These are phyloP conservation scores for Casuarina glauca DNA, from an alignment of 306 rosid species.

Conservation along the genomic window DNA sequence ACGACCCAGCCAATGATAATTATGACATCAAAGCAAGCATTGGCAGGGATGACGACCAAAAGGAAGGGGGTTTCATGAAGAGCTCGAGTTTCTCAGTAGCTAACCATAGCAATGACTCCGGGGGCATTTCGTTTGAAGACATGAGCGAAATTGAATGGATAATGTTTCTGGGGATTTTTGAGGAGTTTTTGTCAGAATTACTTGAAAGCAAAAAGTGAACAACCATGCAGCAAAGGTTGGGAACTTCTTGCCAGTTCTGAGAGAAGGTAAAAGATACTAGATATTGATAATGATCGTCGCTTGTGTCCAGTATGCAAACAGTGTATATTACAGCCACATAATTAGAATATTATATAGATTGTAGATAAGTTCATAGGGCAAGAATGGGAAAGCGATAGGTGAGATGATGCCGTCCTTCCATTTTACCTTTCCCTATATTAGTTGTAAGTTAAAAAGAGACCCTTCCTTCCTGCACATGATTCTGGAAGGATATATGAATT, in stretches of 20 bases:
- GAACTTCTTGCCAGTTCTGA: slow-evolving; percentile 54
- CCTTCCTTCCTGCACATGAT: not conserved
- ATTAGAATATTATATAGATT: slow-evolving; percentile 40
- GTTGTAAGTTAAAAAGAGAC: not conserved
- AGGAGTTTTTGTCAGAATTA: slow-evolving; percentile 44
- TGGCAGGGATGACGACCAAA: not conserved
- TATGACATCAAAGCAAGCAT: not conserved
- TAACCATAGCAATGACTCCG: slow-evolving; percentile 31
- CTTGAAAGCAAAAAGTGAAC: slow-evolving; percentile 44
- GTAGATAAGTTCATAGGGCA: slow-evolving; percentile 44
- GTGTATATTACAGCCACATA: slow-evolving; percentile 44
- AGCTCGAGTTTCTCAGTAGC: slow-evolving; percentile 40
- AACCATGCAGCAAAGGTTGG: slow-evolving; percentile 48
- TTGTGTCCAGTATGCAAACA: slow-evolving; percentile 1
- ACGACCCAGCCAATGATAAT: not conserved
- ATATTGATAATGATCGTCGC: slow-evolving; percentile 28
- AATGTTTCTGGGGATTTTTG: slow-evolving; percentile 55
- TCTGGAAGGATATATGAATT: not conserved
- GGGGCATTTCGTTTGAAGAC: slow-evolving; percentile 63
- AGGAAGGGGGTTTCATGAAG: slow-evolving; percentile 22
- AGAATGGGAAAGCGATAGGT: slow-evolving; percentile 66
- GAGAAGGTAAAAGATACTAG: slow-evolving; percentile 19
- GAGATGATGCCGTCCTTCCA: slow-evolving; percentile 51
- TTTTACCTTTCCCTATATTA: slow-evolving; percentile 24
- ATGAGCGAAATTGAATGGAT: slow-evolving; percentile 66